Evolutionary conservation across 371 early-diverging fungal species (phyloP), one percentile per base, ranked within the genome.

Genomic region (Lichtheimia hyalospora): DNA sequence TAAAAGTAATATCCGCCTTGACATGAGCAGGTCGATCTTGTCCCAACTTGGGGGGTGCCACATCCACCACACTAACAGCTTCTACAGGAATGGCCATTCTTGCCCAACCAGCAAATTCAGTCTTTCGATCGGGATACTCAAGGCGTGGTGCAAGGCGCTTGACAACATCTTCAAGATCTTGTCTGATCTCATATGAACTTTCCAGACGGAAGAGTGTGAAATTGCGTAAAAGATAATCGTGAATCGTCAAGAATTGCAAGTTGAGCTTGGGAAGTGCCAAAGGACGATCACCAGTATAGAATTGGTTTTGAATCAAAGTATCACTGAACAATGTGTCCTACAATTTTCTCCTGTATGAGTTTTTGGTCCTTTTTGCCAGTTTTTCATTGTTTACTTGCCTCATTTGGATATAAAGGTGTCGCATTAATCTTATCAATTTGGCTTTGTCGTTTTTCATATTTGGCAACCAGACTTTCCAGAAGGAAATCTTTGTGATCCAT

Each of bases 201-300:
- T 97, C 95, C 18, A 92, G 64, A 13, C 85, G 85, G 76, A 89
- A 90, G 20, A 98, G 79, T n/a, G 83, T 83, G 54, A 92, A 91
- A 61, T 93, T 90, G 43, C 99, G 86, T 23, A 87, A 71, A 28
- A 98, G 72, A 69, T 96, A 96, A 66, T 98, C 99, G 61, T 88
- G 88, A 15, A 95, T 63, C 0, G 96, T 92, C 68, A 98, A 76
- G 69, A 90, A 98, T 71, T 98, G 99, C 24, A 97, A 77, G 56
- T 91, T 91, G 43, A 98, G 81, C 62, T 96, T 95, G 3, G 98
- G 98, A 8, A 94, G 73, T 0, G 94, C 84, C 13, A 95, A 68
- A 20, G 90, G 88, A 15, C 85, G 75, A 40, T 83, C 88, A 25
- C 91, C 87, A 7, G 81, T 64, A 66, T 90, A 93, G 48, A 72